Conservation (phyloP, 441 rosid species). For the Geranium incanum region DNA sequence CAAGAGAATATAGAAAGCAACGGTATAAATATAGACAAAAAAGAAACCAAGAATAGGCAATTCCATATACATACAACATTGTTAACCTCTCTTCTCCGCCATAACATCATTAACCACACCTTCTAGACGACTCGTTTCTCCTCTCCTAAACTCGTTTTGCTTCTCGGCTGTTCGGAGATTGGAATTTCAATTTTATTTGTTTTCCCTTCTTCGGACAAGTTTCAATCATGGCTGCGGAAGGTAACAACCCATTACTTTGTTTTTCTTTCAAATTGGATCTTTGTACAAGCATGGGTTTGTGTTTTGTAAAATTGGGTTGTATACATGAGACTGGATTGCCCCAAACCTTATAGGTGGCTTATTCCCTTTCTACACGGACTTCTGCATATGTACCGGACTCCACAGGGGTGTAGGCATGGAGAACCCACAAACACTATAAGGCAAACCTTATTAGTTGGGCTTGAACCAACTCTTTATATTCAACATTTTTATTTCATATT, state of each 20-base stretch:
- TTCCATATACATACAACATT: neutral
- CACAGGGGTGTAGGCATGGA: too few relatives aligned
- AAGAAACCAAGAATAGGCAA: neutral
- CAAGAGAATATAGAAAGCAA: neutral
- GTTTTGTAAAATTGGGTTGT: too few relatives aligned
- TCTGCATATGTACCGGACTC: too few relatives aligned
- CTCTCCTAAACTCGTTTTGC: neutral
- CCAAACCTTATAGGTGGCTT: too few relatives aligned
- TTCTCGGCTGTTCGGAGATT: constrained; percentile 6
- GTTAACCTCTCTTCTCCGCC: neutral
- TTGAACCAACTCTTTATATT: too few relatives aligned
- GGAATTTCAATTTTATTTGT: neutral
- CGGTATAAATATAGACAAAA: neutral
- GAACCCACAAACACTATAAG: too few relatives aligned
- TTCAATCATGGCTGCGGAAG: neutral
- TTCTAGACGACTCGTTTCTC: neutral
- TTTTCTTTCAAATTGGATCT: too few relatives aligned
- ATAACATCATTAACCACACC: neutral
- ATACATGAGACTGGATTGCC: too few relatives aligned
- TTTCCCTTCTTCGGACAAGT: neutral
- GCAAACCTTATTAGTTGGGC: too few relatives aligned
- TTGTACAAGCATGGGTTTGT: too few relatives aligned
- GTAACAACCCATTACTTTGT: neutral
- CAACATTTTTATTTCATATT: too few relatives aligned
- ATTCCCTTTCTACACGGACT: too few relatives aligned